Conservation (phyloP, 306 rosid species). For the Fragaria vesca region DNA sequence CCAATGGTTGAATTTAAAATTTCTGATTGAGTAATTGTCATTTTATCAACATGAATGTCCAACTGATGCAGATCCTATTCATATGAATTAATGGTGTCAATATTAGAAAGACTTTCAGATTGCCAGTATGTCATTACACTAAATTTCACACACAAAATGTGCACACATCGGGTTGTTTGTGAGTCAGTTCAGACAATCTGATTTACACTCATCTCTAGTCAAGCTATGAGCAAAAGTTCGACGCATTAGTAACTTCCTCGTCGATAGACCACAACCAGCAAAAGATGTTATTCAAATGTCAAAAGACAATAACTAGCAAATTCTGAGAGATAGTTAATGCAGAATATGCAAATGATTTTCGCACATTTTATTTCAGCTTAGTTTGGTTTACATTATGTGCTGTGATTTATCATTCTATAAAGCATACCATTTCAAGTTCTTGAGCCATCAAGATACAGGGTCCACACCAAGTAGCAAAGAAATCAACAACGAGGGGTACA, state of each 20-base stretch:
- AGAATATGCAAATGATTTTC: neutral
- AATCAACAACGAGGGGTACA: constrained; percentile 83
- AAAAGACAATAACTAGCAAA: neutral
- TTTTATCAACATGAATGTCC: neutral
- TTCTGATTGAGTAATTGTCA: neutral
- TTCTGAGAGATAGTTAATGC: neutral
- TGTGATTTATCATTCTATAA: neutral
- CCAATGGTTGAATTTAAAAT: neutral
- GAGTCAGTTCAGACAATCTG: neutral
- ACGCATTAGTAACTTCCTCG: neutral
- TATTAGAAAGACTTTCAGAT: neutral
- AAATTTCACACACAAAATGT: neutral
- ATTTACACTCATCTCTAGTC: neutral
- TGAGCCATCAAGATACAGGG: constrained; percentile 96
- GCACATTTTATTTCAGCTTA: neutral
- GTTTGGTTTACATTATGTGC: neutral
- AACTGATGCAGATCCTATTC: neutral
- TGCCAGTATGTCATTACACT: neutral
- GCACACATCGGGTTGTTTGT: neutral
- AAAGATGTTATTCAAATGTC: neutral
- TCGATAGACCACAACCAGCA: neutral
- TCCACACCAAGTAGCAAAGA: constrained; percentile 96
- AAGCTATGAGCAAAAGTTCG: neutral
- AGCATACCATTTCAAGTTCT: constrained; percentile 91
- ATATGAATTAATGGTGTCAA: neutral